A percentile compares a stretch with the other conserved stretches of the same genome.
phyloP scores from a whole-genome alignment of 805 yeast species.

The Cyberlindnera petersonii region DNA sequence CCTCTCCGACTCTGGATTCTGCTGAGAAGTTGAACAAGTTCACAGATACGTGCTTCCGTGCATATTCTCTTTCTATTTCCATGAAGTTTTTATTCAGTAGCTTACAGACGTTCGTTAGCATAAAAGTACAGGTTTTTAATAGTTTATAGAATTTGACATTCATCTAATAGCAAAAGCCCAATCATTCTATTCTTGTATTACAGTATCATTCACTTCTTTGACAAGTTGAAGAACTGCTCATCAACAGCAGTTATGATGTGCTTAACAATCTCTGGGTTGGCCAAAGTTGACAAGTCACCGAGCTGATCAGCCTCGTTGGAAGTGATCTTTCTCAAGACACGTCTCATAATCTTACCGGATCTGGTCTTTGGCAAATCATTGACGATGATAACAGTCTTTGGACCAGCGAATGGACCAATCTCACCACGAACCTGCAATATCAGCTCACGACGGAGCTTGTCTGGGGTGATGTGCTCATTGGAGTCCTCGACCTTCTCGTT shows the following conservation, averaged over 20 bases:
- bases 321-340: constrained; percentile 72
- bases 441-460: constrained; percentile 32
- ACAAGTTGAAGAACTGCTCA: constrained; percentile 6
- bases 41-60: too few relatives aligned
- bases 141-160: too few relatives aligned
- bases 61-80: too few relatives aligned
- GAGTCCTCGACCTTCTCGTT: constrained; percentile 28
- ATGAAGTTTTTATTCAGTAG: too few relatives aligned
- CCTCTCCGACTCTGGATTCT: too few relatives aligned
- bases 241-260: constrained; percentile 55
- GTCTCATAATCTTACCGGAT: constrained; percentile 85
- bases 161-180: neutral
- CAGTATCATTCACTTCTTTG: constrained; percentile 4
- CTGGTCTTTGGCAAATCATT: constrained; percentile 82
- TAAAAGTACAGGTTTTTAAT: too few relatives aligned
- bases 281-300: constrained; percentile 74
- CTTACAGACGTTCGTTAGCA: too few relatives aligned
- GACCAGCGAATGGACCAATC: constrained; percentile 86
- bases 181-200: too few relatives aligned
- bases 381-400: constrained; percentile 67
- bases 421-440: constrained; percentile 69
- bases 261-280: constrained; percentile 71
- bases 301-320: constrained; percentile 76
- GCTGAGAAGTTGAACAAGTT: too few relatives aligned
- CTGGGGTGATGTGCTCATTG: constrained; percentile 30